phyloP scores from a whole-genome alignment of 1,284 basidiomycete genomes.

The Lignosus rhinocerotis region DNA sequence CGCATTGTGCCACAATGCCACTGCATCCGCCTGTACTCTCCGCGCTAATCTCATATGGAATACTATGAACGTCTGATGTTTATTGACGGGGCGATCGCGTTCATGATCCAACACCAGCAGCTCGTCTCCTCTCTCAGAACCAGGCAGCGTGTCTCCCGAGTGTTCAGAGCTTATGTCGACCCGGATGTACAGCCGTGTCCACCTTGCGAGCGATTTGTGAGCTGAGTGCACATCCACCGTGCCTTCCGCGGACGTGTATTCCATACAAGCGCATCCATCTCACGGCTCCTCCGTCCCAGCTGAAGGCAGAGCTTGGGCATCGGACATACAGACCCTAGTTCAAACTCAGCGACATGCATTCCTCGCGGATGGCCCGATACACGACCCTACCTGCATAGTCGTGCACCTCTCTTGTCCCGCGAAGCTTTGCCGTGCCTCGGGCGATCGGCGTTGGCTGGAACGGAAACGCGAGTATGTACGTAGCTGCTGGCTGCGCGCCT shows the following conservation, averaged over 20 bases:
- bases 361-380: slow-evolving; percentile 1
- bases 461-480: background rate
- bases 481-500: background rate
- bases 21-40: background rate
- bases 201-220: background rate
- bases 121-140: background rate
- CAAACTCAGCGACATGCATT: background rate
- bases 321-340: background rate
- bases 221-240: background rate
- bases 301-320: background rate
- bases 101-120: background rate
- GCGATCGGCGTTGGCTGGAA: background rate
- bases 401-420: background rate
- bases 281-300: background rate
- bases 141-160: background rate
- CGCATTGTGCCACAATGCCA: slow-evolving; percentile 17
- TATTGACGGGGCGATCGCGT: background rate
- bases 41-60: slow-evolving; percentile 1
- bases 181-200: background rate
- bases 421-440: slow-evolving; percentile 2
- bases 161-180: background rate
- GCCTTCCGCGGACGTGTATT: background rate
- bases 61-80: background rate
- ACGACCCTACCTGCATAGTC: background rate
- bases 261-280: background rate